Base-by-base conservation (phyloP, 2,329 filamentous ascomycete genomes). In the Xylariales sp. region DNA sequence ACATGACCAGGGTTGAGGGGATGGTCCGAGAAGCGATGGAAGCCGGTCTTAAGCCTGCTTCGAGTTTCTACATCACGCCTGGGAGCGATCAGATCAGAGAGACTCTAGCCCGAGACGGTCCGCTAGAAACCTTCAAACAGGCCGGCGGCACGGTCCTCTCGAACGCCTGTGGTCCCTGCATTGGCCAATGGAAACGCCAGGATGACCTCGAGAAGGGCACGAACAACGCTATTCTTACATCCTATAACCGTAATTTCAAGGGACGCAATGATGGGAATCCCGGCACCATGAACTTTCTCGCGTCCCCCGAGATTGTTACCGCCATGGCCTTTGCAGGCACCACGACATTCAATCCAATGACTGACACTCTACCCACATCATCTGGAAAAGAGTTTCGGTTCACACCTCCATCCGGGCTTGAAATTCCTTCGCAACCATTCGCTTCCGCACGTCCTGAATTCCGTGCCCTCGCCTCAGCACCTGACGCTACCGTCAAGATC, bases 171-270 rank as follows among this genome's bases (percentile, higher is more conserved):
- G 93, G 86, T 3, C 88, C 88, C 22, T 95, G 90, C 61, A 94
- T 95, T 52, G 90, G 91, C 2, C 89, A 95, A 67, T 98, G 93
- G 93, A 87, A 86, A 60, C 84, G 93, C 44, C 91, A 87, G 14
- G 93, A 97, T 58, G 86, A 82, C 16, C 78, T 94, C 14, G 64
- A 70, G 45, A 95, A 95, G 69, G 90, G 89, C 47, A 87, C 90
- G 44, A 73, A 80, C 40, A 98, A 98, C 60, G 93, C 93, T 47
- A 97, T 98, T 56, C 80, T 98, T 57, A 91, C 89, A 8, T 96
- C 90, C 1, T 98, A 96, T 73, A 98, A 98, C 76, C 87, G 93
- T 46, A 98, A 98, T 70, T 98, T 98, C 74, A 87, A 87, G 38
- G 91, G 88, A 46, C 86, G 93, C 51, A 98, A 98, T 63, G 93